Percentiles rank a stretch among this genome's conserved stretches.
phyloP scores from a whole-genome alignment of 2,329 filamentous ascomycete species.

The Trichoderma oligosporum region DNA sequence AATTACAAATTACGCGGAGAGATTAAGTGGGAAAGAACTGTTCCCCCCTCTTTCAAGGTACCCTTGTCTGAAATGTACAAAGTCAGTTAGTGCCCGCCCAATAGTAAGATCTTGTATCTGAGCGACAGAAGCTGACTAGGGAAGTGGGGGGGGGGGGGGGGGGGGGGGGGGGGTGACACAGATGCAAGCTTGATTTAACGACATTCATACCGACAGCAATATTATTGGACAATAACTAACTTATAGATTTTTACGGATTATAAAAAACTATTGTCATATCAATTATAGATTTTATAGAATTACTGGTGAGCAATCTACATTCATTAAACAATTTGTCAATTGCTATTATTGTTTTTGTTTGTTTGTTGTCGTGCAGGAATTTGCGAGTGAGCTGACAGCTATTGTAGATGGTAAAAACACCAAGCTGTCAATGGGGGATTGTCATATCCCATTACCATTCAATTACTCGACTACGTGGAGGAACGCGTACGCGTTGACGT shows the following conservation, averaged over 20 bases:
- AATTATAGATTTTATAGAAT: background rate
- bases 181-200: slow-evolving; percentile 17
- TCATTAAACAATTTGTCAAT: background rate
- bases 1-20: background rate
- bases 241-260: background rate
- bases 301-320: background rate
- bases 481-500: background rate
- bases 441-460: background rate
- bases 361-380: background rate
- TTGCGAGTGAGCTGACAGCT: background rate
- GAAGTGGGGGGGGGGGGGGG: no score
- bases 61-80: background rate
- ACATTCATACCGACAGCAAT: background rate
- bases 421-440: background rate
- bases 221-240: background rate
- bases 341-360: background rate
- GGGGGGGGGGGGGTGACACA: slow-evolving; percentile 9
- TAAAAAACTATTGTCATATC: background rate
- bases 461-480: background rate
- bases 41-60: background rate
- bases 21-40: slow-evolving; percentile 3
- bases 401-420: background rate
- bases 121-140: slow-evolving; percentile 9
- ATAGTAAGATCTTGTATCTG: slow-evolving; percentile 4
- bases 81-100: slow-evolving; percentile 2